These are phyloP conservation scores for Dothiorella sarmentorum DNA, from an alignment of 2,329 filamentous ascomycete species.

Conservation along the genomic window DNA sequence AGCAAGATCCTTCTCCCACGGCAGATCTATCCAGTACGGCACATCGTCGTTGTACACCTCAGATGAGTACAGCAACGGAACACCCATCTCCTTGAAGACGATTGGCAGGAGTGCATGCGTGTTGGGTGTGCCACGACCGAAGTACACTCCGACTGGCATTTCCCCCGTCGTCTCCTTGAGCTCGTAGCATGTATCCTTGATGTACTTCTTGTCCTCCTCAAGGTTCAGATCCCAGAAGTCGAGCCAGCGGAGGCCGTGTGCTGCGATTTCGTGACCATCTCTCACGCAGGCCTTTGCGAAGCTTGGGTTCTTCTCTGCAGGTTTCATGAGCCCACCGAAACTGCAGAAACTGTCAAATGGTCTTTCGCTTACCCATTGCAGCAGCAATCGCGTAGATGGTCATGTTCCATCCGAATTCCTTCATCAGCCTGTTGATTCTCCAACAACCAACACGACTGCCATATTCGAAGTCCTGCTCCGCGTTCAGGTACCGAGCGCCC, in stretches of 20 bases:
- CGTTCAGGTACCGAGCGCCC: slow-evolving; percentile 28
- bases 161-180: slow-evolving; percentile 33
- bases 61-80: slow-evolving; percentile 29
- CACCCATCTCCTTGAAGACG: slow-evolving; percentile 29
- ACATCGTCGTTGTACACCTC: slow-evolving; percentile 32
- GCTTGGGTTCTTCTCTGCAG: slow-evolving; percentile 35
- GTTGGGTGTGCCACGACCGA: slow-evolving; percentile 32
- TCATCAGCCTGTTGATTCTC: slow-evolving; percentile 42
- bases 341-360: neutral
- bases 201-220: slow-evolving; percentile 40
- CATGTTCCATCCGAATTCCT: slow-evolving; percentile 43
- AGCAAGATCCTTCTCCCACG: slow-evolving; percentile 27
- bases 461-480: slow-evolving; percentile 37
- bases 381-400: slow-evolving; percentile 42
- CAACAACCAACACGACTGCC: slow-evolving; percentile 37
- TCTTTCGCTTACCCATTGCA: slow-evolving; percentile 29
- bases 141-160: slow-evolving; percentile 37
- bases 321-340: too few relatives aligned
- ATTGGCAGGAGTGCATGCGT: slow-evolving; percentile 26
- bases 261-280: slow-evolving; percentile 42
- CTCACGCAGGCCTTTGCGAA: slow-evolving; percentile 41
- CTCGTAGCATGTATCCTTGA: slow-evolving; percentile 37
- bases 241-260: slow-evolving; percentile 43
- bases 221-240: slow-evolving; percentile 40
- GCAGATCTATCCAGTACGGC: slow-evolving; percentile 29